Percentiles rank a stretch among this genome's conserved stretches.
Evolutionary conservation across 2,329 filamentous ascomycete species (phyloP).

Genomic region (Diaporthe sp.): DNA sequence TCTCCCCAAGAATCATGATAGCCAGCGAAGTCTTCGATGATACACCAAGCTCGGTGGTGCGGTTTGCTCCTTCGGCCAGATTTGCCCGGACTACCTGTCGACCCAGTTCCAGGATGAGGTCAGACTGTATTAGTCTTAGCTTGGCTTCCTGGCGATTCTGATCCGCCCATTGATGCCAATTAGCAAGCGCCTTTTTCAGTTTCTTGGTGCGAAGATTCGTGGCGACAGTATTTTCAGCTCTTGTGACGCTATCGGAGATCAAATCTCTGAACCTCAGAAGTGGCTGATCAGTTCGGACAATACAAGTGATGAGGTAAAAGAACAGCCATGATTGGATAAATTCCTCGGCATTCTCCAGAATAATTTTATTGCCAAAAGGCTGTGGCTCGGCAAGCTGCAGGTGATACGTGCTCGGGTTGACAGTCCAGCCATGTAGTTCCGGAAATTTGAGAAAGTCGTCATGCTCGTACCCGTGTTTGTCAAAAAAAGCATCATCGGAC

Average conservation of each 20-base stretch:
- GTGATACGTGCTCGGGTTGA: not conserved
- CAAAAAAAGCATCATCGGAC: not conserved
- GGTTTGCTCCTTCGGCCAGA: not conserved
- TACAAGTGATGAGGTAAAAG: not conserved
- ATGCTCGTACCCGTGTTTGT: not conserved
- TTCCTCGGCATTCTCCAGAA: not conserved
- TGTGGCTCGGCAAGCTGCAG: too few relatives aligned
- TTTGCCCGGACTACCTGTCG: not conserved
- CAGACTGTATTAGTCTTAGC: not conserved
- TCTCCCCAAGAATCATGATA: not conserved
- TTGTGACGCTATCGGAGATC: too few relatives aligned
- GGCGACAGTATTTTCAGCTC: not conserved
- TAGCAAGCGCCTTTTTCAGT: not conserved
- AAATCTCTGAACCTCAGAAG: too few relatives aligned
- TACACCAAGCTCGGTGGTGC: not conserved
- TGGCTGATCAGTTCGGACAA: not conserved
- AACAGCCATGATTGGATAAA: not conserved
- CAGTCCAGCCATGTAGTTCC: not conserved
- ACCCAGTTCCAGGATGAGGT: not conserved
- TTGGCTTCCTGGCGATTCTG: not conserved
- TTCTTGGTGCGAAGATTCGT: not conserved
- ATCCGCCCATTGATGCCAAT: not conserved
- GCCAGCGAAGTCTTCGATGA: not conserved
- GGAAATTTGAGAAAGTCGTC: not conserved
- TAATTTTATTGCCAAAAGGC: too few relatives aligned